phyloP scores from a whole-genome alignment of 371 early-diverging fungal genomes.

The Sporodiniella umbellata region DNA sequence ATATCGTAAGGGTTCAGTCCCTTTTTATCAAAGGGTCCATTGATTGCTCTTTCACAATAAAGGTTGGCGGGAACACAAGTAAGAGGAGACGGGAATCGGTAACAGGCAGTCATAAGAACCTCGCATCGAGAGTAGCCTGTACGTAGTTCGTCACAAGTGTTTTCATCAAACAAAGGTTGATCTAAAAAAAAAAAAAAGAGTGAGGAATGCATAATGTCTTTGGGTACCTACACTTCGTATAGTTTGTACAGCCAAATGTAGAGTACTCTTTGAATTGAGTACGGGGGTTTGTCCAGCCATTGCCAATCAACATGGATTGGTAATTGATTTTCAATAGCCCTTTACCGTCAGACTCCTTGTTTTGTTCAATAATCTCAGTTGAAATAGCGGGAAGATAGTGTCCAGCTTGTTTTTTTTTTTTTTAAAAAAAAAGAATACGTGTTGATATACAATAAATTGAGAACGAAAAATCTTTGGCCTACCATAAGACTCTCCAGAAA shows the following conservation, averaged over 20 bases:
- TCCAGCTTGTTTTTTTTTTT: constrained; percentile 52
- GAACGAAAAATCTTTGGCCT: constrained; percentile 1
- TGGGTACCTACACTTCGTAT: no score
- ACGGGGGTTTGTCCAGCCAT: constrained; percentile 88
- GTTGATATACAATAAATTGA: neutral
- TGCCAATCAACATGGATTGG: constrained; percentile 82
- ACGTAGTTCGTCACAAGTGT: constrained; percentile 66
- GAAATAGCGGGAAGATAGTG: constrained; percentile 85
- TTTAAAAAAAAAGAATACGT: neutral
- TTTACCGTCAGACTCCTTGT: constrained; percentile 47
- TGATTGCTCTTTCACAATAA: constrained; percentile 81
- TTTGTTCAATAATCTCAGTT: constrained; percentile 60
- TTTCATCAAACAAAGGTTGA: no score
- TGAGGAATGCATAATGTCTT: no score
- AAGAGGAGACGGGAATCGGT: no score
- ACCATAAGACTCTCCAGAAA: constrained; percentile 52
- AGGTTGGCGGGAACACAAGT: constrained; percentile 81
- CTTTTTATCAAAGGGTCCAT: constrained; percentile 56
- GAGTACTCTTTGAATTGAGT: constrained; percentile 90
- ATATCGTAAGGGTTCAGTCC: constrained; percentile 85
- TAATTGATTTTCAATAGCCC: constrained; percentile 64
- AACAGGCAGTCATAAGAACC: no score
- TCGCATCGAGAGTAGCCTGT: no score
- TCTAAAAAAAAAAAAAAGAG: no score
- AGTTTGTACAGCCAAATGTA: constrained; percentile 85